Base-by-base conservation (phyloP, 148 eudicot species). In the Fagopyrum tataricum region DNA sequence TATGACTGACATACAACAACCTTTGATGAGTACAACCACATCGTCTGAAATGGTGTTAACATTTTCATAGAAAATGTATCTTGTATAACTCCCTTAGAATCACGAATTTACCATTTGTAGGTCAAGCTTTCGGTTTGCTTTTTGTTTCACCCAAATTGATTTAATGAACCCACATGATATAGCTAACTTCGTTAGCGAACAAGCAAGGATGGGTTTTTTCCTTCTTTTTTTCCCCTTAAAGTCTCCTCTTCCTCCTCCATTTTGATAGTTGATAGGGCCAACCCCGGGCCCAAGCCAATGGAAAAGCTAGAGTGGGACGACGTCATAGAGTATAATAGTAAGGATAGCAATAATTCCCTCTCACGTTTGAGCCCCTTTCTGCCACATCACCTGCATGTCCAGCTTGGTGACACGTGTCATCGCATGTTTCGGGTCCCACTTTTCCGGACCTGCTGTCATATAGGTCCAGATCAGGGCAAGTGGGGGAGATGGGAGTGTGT, bases 131-230 rank as follows among this genome's bases (percentile, higher is more conserved):
- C 2, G 41, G 5, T 31, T 64, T 18, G n/a, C 73, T 71, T 71
- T 71, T 13, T 49, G 53, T 41, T 41, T 71, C 73, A 49, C 31
- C 73, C 55, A 43, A 23, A 46, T 71, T 46, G 39, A 71, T 71
- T 61, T 71, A 71, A 44, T 49, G 73, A 46, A 71, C n/a, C 53
- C 73, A 71, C 73, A 71, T 71, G 73, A 71, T 44, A 18, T 21
- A 18, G 49, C 17, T 70, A 31, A 3, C 37, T 70, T 18, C 44
- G 46, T 15, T 70, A 11, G 40, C 69, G 43, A 64, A 64, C 43
- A 37, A 64, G 39, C 44, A 15, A 7, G 62, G 37, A 31, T 68
- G 47, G 72, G 72, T 68, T 41, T 21, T 43, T 31, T 52, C 52
- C 74, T 42, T 69, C 55, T 73, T 68, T 41, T 21, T 43, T 31